Evolutionary conservation across 805 yeast species (phyloP).

Genomic region (Teunomyces atbi): DNA sequence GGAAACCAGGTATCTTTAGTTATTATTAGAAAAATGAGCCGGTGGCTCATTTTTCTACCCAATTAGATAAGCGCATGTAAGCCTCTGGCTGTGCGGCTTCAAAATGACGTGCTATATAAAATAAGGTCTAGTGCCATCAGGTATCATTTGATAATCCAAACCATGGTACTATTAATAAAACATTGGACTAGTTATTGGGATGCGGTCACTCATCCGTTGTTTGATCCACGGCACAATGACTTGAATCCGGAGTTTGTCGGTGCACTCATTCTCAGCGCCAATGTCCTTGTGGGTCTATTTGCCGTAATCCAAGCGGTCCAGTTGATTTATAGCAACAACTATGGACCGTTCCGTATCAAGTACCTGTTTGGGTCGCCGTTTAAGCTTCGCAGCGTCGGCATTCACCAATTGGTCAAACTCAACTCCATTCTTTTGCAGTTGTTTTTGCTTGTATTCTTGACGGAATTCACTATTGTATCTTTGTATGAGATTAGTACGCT

Average conservation of each 20-base stretch:
- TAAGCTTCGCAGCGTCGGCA: conserved; percentile 7
- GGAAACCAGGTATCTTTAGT: too few relatives aligned
- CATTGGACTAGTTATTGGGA: conserved; percentile 4
- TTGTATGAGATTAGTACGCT: conserved; percentile 1
- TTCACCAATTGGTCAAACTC: conserved; percentile 7
- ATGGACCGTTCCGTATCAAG: conserved; percentile 20
- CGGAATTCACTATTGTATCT: neutral
- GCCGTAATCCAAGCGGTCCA: conserved; percentile 5
- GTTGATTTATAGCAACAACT: conserved; percentile 13
- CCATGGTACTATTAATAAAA: neutral
- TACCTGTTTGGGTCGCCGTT: conserved; percentile 22
- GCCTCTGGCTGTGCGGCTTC: neutral
- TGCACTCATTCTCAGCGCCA: neutral
- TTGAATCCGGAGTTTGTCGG: conserved; percentile 19
- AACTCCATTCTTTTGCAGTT: conserved; percentile 7
- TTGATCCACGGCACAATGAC: conserved; percentile 13
- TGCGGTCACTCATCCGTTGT: conserved; percentile 15
- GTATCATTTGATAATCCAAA: too few relatives aligned
- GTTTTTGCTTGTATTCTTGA: conserved; percentile 1
- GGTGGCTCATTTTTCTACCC: neutral
- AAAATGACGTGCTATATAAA: too few relatives aligned
- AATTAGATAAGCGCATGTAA: neutral
- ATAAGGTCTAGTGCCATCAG: neutral
- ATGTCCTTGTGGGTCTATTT: neutral
- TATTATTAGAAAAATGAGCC: too few relatives aligned